Evolutionary conservation across 495 filamentous ascomycete species (phyloP), one percentile per base, ranked within the genome.

Genomic region (Tuber magnatum): DNA sequence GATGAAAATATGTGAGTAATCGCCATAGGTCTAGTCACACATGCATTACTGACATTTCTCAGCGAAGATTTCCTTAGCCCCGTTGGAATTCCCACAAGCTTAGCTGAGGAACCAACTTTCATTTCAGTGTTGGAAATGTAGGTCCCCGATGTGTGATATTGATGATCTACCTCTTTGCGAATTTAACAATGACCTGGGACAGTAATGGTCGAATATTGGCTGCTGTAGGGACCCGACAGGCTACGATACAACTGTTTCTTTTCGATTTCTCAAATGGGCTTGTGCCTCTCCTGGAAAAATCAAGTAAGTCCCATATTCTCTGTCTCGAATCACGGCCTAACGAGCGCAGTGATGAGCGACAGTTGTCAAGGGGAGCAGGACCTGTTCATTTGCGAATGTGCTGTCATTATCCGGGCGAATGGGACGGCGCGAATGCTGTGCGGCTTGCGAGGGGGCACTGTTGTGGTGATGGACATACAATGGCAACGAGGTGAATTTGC

Each of bases 371-470:
- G 73, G 8, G 75, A 82, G 51, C 44, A 72, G 24, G 81, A 78
- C 76, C 51, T 82, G 65, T 78, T 74, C 61, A 78, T 82, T 72
- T 82, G 81, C 71, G 81, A 82, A 68, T 82, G 81, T 44, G 76
- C 73, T 44, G 75, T 77, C 16, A 61, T 81, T 70, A 75, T 82
- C 20, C 71, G 73, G 12, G 71, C 80, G 24, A 73, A 72, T 38
- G 73, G n/a, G 1, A 32, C 78, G 18, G 69, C 78, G 16, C 80
- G 76, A 68, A 41, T 82, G 28, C 71, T 82, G 14, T 82, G 81
- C 61, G 81, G 81, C 28, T 56, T 82, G 44, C 77, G 81, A 69
- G 78, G 78, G 44, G 81, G 81, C 32, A 82, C 76, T 51, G 77
- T 82, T 38, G 48, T 80, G 32, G 70, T 74, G 22, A 65, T 82